A percentile compares a stretch with the other conserved stretches of the same genome.
phyloP scores from a whole-genome alignment of 1,284 basidiomycete species.

The Tylopilus sp. region DNA sequence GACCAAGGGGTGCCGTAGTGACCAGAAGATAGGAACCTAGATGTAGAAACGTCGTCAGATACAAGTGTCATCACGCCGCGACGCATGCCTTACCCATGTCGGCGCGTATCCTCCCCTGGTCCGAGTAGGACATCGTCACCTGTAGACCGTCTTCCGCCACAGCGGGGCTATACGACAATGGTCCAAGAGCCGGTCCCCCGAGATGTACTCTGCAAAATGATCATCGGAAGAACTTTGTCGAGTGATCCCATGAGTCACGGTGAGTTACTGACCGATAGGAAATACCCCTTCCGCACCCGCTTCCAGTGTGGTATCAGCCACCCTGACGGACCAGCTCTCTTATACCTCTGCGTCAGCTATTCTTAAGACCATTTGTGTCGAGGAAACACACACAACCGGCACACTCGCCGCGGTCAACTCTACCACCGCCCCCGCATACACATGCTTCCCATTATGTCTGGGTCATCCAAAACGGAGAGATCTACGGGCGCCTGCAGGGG shows the following conservation, averaged over 20 bases:
- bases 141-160: slow-evolving; percentile 40
- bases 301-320: slow-evolving; percentile 43
- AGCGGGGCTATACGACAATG: slow-evolving; percentile 50
- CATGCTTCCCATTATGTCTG: slow-evolving; percentile 49
- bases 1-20: slow-evolving; percentile 42
- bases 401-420: slow-evolving; percentile 51
- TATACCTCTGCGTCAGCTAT: slow-evolving; percentile 25
- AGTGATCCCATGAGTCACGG: background rate
- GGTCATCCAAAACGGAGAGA: slow-evolving; percentile 51
- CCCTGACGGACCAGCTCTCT: slow-evolving; percentile 44
- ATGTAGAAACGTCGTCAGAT: background rate
- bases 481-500: slow-evolving; percentile 40
- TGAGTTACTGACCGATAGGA: slow-evolving; percentile 36
- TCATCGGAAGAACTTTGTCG: background rate
- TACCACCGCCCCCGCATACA: slow-evolving; percentile 51
- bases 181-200: slow-evolving; percentile 61
- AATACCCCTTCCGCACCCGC: slow-evolving; percentile 37
- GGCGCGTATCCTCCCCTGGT: slow-evolving; percentile 59
- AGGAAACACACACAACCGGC: slow-evolving; percentile 41
- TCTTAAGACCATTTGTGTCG: no score
- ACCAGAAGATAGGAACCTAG: slow-evolving; percentile 34
- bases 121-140: slow-evolving; percentile 39
- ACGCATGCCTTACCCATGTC: slow-evolving; percentile 61
- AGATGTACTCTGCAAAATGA: slow-evolving; percentile 47
- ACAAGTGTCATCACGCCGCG: no score